Conservation (phyloP, 176 grass and related monocot species). For the Miscanthus lutarioriparius region DNA sequence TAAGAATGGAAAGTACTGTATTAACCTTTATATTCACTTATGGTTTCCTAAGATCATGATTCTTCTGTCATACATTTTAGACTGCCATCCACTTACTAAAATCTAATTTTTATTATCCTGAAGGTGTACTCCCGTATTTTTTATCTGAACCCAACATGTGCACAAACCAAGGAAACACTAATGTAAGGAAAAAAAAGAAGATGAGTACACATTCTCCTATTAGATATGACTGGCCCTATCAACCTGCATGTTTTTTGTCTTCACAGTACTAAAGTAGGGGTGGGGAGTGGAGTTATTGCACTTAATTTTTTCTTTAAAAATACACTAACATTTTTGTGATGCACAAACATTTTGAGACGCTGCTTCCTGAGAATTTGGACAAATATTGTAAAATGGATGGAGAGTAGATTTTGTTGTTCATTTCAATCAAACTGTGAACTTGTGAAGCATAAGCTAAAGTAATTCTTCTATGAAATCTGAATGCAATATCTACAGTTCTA, state of each 20-base stretch:
- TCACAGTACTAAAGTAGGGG: neutral
- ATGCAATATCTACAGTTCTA: constrained; percentile 12
- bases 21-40: constrained; percentile 9
- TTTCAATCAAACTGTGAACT: constrained; percentile 2
- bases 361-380: neutral
- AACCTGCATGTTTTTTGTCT: neutral
- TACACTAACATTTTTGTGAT: neutral
- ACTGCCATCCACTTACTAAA: neutral
- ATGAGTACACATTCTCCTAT: neutral
- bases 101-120: neutral
- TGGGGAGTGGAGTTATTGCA: neutral
- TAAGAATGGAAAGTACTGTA: neutral
- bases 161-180: neutral
- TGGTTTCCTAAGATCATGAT: neutral
- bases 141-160: neutral
- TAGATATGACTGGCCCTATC: neutral
- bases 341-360: neutral
- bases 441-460: neutral
- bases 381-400: neutral
- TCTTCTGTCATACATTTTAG: constrained; percentile 10
- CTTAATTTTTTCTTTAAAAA: neutral
- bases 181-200: neutral
- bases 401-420: neutral
- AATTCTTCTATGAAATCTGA: neutral
- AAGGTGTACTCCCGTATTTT: neutral